phyloP scores from a whole-genome alignment of 2,329 filamentous ascomycete genomes.

The Diaporthe capsici region DNA sequence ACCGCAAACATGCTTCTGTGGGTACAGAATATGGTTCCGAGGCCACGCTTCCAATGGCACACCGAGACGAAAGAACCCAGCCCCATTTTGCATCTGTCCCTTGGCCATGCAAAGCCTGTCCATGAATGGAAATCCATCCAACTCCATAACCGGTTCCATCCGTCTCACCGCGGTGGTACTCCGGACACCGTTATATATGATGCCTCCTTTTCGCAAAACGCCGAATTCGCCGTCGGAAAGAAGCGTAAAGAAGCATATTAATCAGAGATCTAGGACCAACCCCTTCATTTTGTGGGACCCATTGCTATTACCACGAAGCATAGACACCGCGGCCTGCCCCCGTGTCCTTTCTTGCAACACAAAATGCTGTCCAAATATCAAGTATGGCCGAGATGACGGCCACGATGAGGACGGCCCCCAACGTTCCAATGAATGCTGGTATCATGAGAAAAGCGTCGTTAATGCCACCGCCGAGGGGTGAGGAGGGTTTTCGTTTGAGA shows the following conservation, averaged over 20 bases:
- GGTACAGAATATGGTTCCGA: not conserved
- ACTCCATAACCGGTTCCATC: conserved; percentile 37
- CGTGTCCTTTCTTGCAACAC: conserved; percentile 27
- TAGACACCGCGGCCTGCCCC: conserved; percentile 35
- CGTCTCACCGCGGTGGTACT: conserved; percentile 30
- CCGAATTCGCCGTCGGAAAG: conserved; percentile 29
- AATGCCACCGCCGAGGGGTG: conserved; percentile 10
- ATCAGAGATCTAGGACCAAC: conserved; percentile 37
- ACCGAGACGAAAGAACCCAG: conserved; percentile 13
- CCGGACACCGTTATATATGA: conserved; percentile 41
- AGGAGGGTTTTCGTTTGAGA: conserved; percentile 1
- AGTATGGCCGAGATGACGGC: conserved; percentile 31
- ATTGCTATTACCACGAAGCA: conserved; percentile 34
- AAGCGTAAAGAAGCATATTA: conserved; percentile 21
- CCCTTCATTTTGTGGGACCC: conserved; percentile 39
- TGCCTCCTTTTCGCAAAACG: conserved; percentile 35
- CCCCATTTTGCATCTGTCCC: conserved; percentile 10
- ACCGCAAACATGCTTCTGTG: conserved; percentile 13
- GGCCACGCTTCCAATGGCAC: not conserved
- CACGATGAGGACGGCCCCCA: conserved; percentile 20
- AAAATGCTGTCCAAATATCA: conserved; percentile 39
- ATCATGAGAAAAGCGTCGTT: conserved; percentile 33
- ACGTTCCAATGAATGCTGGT: conserved; percentile 35
- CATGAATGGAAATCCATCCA: conserved; percentile 31
- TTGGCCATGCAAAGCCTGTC: conserved; percentile 26